Conservation (phyloP, 2,329 filamentous ascomycete genomes). For the Colletotrichum coccodes region DNA sequence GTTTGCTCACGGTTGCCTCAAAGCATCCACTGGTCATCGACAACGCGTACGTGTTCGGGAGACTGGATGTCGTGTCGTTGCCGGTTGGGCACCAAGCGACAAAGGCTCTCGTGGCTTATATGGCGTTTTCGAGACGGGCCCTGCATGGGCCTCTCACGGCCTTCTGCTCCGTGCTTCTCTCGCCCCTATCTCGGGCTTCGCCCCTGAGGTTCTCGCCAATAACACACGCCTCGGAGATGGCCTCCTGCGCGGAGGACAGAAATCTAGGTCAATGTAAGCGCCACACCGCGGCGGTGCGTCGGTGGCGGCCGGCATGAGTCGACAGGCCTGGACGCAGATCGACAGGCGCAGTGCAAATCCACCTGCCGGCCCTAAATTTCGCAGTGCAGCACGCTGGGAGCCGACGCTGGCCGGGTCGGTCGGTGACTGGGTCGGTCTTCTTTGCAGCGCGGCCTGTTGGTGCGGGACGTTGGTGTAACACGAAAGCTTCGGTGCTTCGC, state of each 20-base stretch:
- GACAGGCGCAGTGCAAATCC: neutral
- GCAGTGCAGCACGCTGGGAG: no score
- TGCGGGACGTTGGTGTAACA: neutral
- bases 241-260: no score
- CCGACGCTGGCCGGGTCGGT: no score
- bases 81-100: neutral
- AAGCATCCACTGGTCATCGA: neutral
- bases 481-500: no score
- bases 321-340: neutral
- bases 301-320: neutral
- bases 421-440: neutral
- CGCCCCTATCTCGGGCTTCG: neutral
- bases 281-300: neutral
- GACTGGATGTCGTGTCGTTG: neutral
- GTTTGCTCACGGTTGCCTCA: no score
- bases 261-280: neutral
- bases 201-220: neutral
- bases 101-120: neutral
- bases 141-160: neutral
- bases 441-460: no score
- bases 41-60: no score
- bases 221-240: neutral
- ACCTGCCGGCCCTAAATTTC: no score
- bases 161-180: neutral
- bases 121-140: neutral